Percentiles rank a stretch among this genome's conserved stretches.
Evolutionary conservation across 345 rosid species (phyloP).

Genomic region (Arabidopsis arenosa): DNA sequence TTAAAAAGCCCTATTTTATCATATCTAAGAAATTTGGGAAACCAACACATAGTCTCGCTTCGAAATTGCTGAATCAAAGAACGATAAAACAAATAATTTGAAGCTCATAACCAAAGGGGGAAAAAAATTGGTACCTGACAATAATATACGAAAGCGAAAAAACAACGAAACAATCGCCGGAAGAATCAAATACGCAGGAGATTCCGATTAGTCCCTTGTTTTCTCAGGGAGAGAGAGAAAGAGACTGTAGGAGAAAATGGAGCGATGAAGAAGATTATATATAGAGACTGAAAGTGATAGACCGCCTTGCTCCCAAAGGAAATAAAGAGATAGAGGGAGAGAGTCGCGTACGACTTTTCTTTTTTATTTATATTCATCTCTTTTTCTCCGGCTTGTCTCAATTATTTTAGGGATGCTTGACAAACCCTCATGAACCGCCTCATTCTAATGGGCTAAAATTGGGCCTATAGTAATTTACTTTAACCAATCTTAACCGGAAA

Average conservation of each 20-base stretch:
- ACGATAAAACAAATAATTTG: background rate
- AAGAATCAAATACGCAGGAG: constrained; percentile 25
- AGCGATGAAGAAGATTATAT: constrained; percentile 24
- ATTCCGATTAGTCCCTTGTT: background rate
- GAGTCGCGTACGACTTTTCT: constrained; percentile 32
- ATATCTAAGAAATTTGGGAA: constrained; percentile 2
- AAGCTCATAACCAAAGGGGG: background rate
- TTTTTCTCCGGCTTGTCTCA: background rate
- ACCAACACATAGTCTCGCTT: constrained; percentile 5
- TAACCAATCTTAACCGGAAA: constrained; percentile 20
- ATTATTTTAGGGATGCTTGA: constrained; percentile 25
- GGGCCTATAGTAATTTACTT: constrained; percentile 4
- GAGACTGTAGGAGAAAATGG: constrained; percentile 20
- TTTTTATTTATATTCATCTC: background rate
- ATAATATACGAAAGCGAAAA: background rate
- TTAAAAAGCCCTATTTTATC: constrained; percentile 21
- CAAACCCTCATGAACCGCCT: constrained; percentile 33
- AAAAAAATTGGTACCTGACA: constrained; percentile 24
- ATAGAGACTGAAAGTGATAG: background rate
- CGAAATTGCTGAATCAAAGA: background rate
- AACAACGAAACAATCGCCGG: constrained; percentile 22
- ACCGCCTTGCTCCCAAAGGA: constrained; percentile 43
- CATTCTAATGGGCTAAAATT: constrained; percentile 17
- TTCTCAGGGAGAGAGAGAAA: constrained; percentile 22
- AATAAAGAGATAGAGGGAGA: constrained; percentile 7